Evolutionary conservation across 441 rosid genomes (phyloP), one percentile per base, ranked within the genome.

Genomic region (Theobroma grandiflorum): DNA sequence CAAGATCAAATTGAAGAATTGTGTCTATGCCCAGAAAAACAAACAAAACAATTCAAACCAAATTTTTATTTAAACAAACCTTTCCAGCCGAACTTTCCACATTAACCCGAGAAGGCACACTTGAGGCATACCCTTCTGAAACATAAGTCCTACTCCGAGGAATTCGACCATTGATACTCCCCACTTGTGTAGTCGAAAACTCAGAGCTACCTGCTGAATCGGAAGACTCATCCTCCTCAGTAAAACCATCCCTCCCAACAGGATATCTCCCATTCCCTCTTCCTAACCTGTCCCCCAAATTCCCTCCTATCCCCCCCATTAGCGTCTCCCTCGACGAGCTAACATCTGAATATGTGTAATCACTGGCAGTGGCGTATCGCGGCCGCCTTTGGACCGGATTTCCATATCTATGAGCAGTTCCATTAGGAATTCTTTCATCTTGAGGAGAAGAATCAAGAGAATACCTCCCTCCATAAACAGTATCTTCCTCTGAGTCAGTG

Each of bases 181-280:
- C 93, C 38, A 81, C 84, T 80, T 89, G 94, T 2, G 90, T 86
- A 80, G 91, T 80, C 35, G 98, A 92, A 89, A 89, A 94, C 82
- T 94, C 98, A 2, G 99, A 94, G 88, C 98, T 94, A 59, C 86
- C 87, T 81, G 91, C 95, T 0, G 98, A 95, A 89, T 94, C 98
- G 0, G 97, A 89, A n/a, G 87, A 89, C 79, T 89, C 98, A 38
- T 91, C 95, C 50, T 93, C 95, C 18, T 65, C 79, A 8, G 87
- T 86, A 74, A 87, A 93, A 42, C 83, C 89, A 83, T 84, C 86
- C 75, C 76, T 76, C 69, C 83, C 84, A 63, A 59, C 81, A 2
- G 85, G 83, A 70, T 83, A 82, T 84, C 86, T 87, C 73, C 77
- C 86, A 58, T 82, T 84, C 26, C 83, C 88, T 74, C 87, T 70